Percentiles rank a stretch among this genome's conserved stretches.
These are phyloP conservation scores for Anthracocystis panici-leucophaei DNA, from an alignment of 1,284 basidiomycete species.

Conservation along the genomic window DNA sequence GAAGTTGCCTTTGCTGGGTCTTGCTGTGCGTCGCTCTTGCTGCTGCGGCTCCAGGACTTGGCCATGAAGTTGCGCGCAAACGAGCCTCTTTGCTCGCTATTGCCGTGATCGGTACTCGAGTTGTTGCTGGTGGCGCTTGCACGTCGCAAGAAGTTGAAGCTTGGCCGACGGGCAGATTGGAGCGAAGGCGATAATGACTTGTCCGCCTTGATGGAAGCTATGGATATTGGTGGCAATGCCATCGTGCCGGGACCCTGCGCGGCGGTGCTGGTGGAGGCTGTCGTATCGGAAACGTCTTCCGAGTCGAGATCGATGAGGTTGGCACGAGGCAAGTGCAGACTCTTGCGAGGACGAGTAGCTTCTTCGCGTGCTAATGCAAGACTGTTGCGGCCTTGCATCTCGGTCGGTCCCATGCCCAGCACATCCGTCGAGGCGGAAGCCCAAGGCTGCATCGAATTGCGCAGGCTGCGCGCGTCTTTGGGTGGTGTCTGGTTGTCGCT, in stretches of 20 bases:
- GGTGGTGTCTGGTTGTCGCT: constrained; percentile 7
- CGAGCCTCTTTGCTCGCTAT: constrained; percentile 29
- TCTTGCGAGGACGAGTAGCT: constrained; percentile 37
- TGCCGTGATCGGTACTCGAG: constrained; percentile 18
- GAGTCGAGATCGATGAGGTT: constrained; percentile 26
- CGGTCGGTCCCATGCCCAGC: constrained; percentile 9
- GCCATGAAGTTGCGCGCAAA: constrained; percentile 42
- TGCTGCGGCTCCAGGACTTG: constrained; percentile 36
- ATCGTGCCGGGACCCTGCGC: constrained; percentile 1
- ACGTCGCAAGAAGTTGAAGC: constrained; percentile 44
- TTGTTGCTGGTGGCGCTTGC: constrained; percentile 30
- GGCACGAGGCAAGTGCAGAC: constrained; percentile 30
- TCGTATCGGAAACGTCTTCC: constrained; percentile 8
- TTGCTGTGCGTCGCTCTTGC: constrained; percentile 19
- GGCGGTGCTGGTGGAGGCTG: constrained; percentile 6
- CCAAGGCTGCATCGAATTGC: constrained; percentile 43
- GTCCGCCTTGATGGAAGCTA: constrained; percentile 9
- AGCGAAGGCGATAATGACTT: constrained; percentile 31
- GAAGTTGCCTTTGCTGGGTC: background rate
- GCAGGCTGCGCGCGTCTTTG: constrained; percentile 15
- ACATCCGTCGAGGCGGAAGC: constrained; percentile 50
- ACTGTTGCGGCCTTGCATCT: constrained; percentile 30
- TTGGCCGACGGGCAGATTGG: constrained; percentile 22
- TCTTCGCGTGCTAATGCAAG: constrained; percentile 34
- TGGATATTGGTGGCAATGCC: constrained; percentile 23